A percentile compares a stretch with the other conserved stretches of the same genome.
Conservation (phyloP, 176 grass and related monocot genomes). For the Avena atlantica region DNA sequence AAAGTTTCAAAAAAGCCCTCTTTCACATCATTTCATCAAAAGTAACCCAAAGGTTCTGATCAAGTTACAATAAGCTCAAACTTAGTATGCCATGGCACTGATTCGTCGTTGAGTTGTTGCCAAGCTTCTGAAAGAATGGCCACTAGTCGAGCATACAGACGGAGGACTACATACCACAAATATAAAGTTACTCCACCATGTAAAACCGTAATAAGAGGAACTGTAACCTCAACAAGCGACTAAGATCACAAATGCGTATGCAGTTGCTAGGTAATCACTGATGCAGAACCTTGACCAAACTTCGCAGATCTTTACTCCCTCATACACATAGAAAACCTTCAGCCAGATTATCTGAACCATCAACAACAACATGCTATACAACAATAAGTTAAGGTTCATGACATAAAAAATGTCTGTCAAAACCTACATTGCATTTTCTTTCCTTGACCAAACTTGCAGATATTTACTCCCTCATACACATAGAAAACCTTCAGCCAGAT, state of each 20-base stretch:
- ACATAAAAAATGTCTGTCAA: slow-evolving; percentile 24
- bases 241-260: background rate
- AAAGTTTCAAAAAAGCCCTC: too few species aligned
- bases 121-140: background rate
- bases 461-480: background rate
- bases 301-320: slow-evolving; percentile 11
- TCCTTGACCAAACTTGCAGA: slow-evolving; percentile 1
- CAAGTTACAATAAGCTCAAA: too few species aligned
- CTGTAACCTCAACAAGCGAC: background rate
- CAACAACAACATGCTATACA: slow-evolving; percentile 36
- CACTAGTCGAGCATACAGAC: background rate
- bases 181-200: background rate
- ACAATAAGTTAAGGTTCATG: slow-evolving; percentile 11
- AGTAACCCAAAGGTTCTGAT: too few species aligned
- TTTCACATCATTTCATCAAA: too few species aligned
- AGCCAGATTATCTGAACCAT: slow-evolving; percentile 13
- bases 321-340: background rate
- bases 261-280: background rate
- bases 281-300: background rate
- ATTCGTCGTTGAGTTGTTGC: background rate
- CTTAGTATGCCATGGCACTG: background rate
- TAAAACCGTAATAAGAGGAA: background rate
- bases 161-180: slow-evolving; percentile 5
- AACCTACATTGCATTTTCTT: slow-evolving; percentile 21
- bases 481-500: slow-evolving; percentile 19